Conservation (phyloP, 78 protist genomes). For the Diacronema lutheri region DNA sequence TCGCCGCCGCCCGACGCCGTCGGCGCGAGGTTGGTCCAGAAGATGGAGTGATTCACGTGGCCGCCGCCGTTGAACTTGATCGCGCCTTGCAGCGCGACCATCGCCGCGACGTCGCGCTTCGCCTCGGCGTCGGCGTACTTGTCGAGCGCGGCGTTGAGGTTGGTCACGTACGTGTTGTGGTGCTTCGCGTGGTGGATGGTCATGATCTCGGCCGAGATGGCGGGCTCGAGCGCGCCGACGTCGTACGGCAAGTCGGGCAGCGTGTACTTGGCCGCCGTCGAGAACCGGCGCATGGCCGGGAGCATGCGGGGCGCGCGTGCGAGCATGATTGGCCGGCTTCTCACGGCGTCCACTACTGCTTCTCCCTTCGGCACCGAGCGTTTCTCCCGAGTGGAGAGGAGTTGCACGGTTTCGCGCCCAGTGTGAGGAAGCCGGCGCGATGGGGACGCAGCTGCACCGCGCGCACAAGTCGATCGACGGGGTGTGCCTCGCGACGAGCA, state of each 20-base stretch:
- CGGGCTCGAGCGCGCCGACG: conserved; percentile 80
- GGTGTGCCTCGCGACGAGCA: not conserved
- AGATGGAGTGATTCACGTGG: conserved; percentile 90
- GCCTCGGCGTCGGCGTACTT: conserved; percentile 64
- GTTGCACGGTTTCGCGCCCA: no score
- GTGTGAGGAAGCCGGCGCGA: no score
- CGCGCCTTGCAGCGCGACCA: conserved; percentile 76
- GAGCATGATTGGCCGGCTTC: no score
- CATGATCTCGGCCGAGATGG: conserved; percentile 72
- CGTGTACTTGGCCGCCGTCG: conserved; percentile 21
- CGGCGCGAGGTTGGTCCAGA: conserved; percentile 89
- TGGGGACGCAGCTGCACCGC: no score
- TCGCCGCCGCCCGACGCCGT: conserved; percentile 67
- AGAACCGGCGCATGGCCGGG: no score
- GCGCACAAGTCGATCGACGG: no score
- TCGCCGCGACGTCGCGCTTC: conserved; percentile 37
- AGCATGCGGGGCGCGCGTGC: no score
- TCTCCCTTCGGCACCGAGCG: no score
- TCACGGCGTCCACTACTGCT: no score
- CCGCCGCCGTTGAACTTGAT: conserved; percentile 92
- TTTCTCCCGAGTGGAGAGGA: no score
- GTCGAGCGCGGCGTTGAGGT: conserved; percentile 76
- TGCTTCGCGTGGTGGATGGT: conserved; percentile 65
- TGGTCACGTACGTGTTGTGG: conserved; percentile 65
- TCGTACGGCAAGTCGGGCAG: conserved; percentile 86